Evolutionary conservation across 2,329 filamentous ascomycete species (phyloP), one percentile per base, ranked within the genome.

Genomic region (Pseudocercospora vitis): DNA sequence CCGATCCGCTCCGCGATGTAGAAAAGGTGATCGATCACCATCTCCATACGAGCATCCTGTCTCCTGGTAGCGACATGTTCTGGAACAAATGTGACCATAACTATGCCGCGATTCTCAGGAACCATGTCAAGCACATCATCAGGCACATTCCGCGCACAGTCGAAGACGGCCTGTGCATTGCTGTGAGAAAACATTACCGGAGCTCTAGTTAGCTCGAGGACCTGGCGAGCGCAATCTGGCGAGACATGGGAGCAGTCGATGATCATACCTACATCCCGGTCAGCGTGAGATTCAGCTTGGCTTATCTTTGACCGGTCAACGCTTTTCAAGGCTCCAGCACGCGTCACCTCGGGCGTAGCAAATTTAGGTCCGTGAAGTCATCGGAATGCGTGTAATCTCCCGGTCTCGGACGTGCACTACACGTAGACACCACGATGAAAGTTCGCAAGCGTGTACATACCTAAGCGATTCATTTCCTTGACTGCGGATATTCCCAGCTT

Each of bases 1-100:
- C 73, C 71, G 29, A 61, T 60, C 1, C 55, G 44, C n/a, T 50
- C 42, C 2, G 56, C 59, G 21, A 63, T 55, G 35, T 63, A 56
- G 31, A 58, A 55, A 9, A 63, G 29, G 53, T 62, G 71, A 44
- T 75, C 71, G 5, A 71, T 68, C 0, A 75, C 71, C 32, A 62
- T 58, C 21, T 72, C 61, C 32, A 73, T 66, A 3, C 63, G 69
- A 28, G 65, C 62, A 39, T 67, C 57, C 14, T 66, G 63, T 46
- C 65, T 16, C 60, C 65, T 53, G 61, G 65, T 58, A 58, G 68
- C 50, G 61, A 71, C 48, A 48, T 70, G 70, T 7, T 69, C 65
- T n/a, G 69, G 69, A 16, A 73, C 63, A 37, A 75, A 74, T 0
- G 68, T 67, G 0, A 70, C 65, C 73, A 76, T 76, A 7, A 76